These are phyloP conservation scores for Mycena filopes DNA, from an alignment of 768 basidiomycete genomes.

Conservation along the genomic window DNA sequence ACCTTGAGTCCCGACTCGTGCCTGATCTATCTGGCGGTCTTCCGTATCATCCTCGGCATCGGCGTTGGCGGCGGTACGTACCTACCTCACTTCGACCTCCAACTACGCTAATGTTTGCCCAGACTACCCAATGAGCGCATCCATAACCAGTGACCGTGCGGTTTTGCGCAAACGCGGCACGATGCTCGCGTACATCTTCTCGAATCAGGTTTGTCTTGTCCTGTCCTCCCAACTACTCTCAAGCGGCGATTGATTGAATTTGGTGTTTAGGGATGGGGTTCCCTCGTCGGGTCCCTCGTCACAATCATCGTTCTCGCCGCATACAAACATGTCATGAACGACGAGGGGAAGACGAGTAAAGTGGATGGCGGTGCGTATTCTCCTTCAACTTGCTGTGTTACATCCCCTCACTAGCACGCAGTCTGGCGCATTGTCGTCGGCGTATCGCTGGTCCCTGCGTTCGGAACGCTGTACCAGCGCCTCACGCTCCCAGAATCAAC, in stretches of 20 bases:
- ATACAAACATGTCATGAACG: conserved; percentile 74
- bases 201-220: conserved; percentile 49
- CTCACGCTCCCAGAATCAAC: conserved; percentile 77
- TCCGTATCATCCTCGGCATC: conserved; percentile 78
- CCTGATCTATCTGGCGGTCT: conserved; percentile 74
- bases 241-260: no score
- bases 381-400: no score
- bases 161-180: conserved; percentile 74
- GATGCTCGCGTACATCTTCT: conserved; percentile 80
- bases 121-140: conserved; percentile 83
- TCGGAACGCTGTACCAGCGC: conserved; percentile 79
- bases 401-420: conserved; percentile 27
- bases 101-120: no score
- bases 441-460: conserved; percentile 76
- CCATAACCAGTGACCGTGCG: conserved; percentile 73
- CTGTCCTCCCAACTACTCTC: no score
- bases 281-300: conserved; percentile 67
- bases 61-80: conserved; percentile 72
- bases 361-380: conserved; percentile 71
- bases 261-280: conserved; percentile 88
- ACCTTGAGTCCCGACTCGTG: conserved; percentile 48
- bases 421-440: conserved; percentile 82
- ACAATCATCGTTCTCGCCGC: conserved; percentile 71
- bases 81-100: no score
- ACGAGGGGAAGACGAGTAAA: conserved; percentile 64